Conservation (phyloP, 257 asterid species). For the Perilla frutescens region DNA sequence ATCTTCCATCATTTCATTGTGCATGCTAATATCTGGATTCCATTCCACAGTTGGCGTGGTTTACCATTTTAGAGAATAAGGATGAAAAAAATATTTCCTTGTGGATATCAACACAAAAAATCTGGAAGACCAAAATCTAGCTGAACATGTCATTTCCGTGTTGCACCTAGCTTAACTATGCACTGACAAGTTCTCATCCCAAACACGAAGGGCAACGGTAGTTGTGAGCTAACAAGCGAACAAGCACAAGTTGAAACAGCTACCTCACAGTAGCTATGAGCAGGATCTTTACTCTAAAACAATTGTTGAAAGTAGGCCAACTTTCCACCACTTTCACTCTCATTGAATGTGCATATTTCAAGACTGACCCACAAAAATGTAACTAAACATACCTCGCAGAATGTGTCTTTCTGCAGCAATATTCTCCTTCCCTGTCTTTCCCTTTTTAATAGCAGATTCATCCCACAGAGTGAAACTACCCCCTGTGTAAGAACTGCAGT, state of each 20-base stretch:
- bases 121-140: not conserved
- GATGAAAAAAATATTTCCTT: not conserved
- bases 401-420: slow-evolving; percentile 53
- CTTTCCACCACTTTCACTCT: not conserved
- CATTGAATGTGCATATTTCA: not conserved
- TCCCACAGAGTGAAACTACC: slow-evolving; percentile 87
- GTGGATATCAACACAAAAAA: not conserved
- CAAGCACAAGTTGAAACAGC: not conserved
- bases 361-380: not conserved
- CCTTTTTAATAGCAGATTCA: slow-evolving; percentile 79
- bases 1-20: not conserved
- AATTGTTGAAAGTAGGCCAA: not conserved
- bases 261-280: not conserved
- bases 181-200: no score
- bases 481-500: slow-evolving; percentile 73
- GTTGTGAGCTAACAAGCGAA: not conserved
- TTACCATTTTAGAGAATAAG: not conserved
- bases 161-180: not conserved
- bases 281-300: not conserved
- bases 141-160: not conserved
- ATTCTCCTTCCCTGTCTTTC: slow-evolving; percentile 99
- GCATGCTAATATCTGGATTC: not conserved
- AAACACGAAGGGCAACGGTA: not conserved
- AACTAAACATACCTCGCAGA: slow-evolving; percentile 57
- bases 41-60: not conserved